phyloP scores from a whole-genome alignment of 805 yeast species.

The Candida rishiriensis region DNA sequence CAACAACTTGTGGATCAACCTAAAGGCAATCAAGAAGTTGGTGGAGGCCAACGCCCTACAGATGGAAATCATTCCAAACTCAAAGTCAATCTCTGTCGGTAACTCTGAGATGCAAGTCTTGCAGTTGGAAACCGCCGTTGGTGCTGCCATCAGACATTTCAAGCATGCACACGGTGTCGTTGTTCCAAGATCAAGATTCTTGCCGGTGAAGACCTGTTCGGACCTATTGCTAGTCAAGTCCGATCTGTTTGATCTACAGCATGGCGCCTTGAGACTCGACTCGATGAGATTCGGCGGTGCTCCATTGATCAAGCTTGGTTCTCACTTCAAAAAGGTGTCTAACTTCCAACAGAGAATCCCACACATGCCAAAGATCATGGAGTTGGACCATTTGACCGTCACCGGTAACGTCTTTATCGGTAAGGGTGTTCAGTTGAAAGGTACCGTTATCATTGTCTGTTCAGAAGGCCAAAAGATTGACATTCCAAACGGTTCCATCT shows the following conservation, averaged over 20 bases:
- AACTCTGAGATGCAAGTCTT: slow-evolving; percentile 76
- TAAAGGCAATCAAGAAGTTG: slow-evolving; percentile 89
- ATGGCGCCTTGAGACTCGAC: slow-evolving; percentile 84
- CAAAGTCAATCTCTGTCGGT: slow-evolving; percentile 76
- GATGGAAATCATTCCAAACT: slow-evolving; percentile 94
- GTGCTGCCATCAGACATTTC: slow-evolving; percentile 97
- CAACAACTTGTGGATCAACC: slow-evolving; percentile 94
- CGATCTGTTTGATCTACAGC: slow-evolving; percentile 84
- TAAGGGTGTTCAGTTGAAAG: slow-evolving; percentile 84
- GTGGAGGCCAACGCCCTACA: slow-evolving; percentile 78
- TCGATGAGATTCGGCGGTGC: slow-evolving; percentile 85
- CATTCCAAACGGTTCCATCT: slow-evolving; percentile 91
- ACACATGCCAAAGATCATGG: slow-evolving; percentile 94
- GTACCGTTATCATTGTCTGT: slow-evolving; percentile 96
- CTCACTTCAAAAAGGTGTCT: slow-evolving; percentile 92
- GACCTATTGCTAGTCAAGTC: slow-evolving; percentile 93
- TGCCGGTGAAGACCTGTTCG: slow-evolving; percentile 97
- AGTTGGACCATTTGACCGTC: slow-evolving; percentile 93
- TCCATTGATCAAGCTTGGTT: slow-evolving; percentile 93
- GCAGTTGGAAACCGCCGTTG: slow-evolving; percentile 98
- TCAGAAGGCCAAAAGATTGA: slow-evolving; percentile 96
- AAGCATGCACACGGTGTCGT: slow-evolving; percentile 95
- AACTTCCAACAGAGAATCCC: slow-evolving; percentile 87
- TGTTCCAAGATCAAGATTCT: slow-evolving; percentile 95
- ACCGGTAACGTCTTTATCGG: slow-evolving; percentile 96